Conservation (phyloP, 176 grass and related monocot genomes). For the Tuctoria greenei region DNA sequence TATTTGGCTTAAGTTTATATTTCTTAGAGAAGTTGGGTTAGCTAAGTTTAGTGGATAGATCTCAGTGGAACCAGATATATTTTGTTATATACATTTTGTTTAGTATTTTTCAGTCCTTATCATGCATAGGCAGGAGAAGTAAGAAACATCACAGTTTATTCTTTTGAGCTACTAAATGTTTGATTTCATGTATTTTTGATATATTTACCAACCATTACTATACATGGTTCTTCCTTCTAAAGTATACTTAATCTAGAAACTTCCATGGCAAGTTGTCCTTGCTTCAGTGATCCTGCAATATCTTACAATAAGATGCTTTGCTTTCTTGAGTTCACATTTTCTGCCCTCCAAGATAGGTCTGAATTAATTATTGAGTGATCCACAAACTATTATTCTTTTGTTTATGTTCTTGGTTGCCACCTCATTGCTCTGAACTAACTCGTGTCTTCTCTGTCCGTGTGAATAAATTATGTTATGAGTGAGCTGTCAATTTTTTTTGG, state of each 20-base stretch:
- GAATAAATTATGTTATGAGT: slow-evolving; percentile 12
- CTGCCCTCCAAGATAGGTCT: not conserved
- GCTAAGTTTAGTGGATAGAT: not conserved
- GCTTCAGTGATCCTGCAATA: not conserved
- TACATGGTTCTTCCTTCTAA: not conserved
- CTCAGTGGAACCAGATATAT: not conserved
- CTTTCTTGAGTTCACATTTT: not conserved
- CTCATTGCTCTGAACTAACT: not conserved
- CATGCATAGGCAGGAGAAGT: not conserved
- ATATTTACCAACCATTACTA: not conserved
- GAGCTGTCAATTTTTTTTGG: not conserved
- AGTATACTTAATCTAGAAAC: not conserved
- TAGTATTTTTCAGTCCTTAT: not conserved
- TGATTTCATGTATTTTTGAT: slow-evolving; percentile 2
- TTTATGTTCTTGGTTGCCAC: not conserved
- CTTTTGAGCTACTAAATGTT: not conserved
- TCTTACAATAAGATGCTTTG: not conserved
- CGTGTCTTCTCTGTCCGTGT: not conserved
- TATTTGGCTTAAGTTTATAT: slow-evolving; percentile 1
- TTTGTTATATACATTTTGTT: not conserved
- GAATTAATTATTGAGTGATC: not conserved
- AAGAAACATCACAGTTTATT: not conserved
- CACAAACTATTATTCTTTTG: not conserved
- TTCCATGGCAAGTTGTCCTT: not conserved
- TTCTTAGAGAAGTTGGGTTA: not conserved